Evolutionary conservation across 495 filamentous ascomycete species (phyloP).

Genomic region (Terfezia claveryi): DNA sequence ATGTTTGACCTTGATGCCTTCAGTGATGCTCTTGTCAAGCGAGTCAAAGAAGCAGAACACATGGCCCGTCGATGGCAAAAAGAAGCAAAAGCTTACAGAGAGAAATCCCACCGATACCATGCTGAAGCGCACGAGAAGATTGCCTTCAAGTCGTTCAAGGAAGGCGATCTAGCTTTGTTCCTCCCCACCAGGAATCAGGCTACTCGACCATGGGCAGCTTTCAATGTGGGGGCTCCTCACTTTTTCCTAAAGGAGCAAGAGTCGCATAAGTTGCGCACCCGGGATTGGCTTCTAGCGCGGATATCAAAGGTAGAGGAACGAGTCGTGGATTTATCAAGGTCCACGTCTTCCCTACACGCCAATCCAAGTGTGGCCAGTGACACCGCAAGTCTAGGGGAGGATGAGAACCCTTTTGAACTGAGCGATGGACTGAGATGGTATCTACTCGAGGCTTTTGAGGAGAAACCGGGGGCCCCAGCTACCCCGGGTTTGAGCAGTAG

Average conservation of each 20-base stretch:
- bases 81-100: constrained; percentile 66
- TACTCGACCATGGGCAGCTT: constrained; percentile 89
- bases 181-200: constrained; percentile 83
- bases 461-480: constrained; percentile 81
- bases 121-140: constrained; percentile 90
- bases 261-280: constrained; percentile 51
- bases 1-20: constrained; percentile 66
- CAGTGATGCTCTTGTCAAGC: constrained; percentile 58
- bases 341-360: constrained; percentile 30
- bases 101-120: constrained; percentile 63
- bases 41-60: constrained; percentile 72
- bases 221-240: constrained; percentile 91
- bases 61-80: constrained; percentile 77
- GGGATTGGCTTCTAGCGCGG: constrained; percentile 87
- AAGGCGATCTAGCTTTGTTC: constrained; percentile 88
- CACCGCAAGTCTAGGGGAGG: constrained; percentile 35
- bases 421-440: constrained; percentile 95
- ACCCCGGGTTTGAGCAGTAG: constrained; percentile 74
- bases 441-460: constrained; percentile 75
- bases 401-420: constrained; percentile 94
- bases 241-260: constrained; percentile 93
- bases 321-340: constrained; percentile 75
- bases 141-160: constrained; percentile 87
- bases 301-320: constrained; percentile 83
- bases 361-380: not conserved